Evolutionary conservation across 208 protist genomes (phyloP).

Genomic region (Leishmania gerbilli): DNA sequence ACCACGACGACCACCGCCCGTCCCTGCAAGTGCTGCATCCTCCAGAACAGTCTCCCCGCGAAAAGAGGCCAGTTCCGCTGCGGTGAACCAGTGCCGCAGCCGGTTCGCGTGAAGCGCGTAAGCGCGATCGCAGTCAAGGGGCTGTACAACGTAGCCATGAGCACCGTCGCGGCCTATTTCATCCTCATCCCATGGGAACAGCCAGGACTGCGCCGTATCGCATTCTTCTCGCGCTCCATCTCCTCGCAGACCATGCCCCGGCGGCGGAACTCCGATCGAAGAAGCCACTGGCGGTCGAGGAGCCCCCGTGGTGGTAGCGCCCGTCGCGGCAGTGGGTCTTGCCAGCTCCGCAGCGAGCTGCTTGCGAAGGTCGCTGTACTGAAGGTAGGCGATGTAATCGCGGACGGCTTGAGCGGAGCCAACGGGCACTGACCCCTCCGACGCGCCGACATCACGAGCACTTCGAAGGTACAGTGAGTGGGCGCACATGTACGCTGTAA

Average conservation of each 20-base stretch:
- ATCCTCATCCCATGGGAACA: slow-evolving; percentile 4
- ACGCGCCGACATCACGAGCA: slow-evolving; percentile 42
- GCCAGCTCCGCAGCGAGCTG: slow-evolving; percentile 28
- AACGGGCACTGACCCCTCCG: slow-evolving; percentile 47
- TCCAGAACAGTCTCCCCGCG: slow-evolving; percentile 5
- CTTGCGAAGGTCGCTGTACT: slow-evolving; percentile 19
- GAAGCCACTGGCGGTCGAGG: neutral
- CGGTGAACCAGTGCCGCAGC: slow-evolving; percentile 16
- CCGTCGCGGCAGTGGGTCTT: neutral
- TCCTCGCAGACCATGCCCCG: neutral
- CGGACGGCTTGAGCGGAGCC: slow-evolving; percentile 36
- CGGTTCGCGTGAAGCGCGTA: slow-evolving; percentile 10
- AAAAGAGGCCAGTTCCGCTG: slow-evolving; percentile 9
- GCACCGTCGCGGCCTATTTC: neutral
- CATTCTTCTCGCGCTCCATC: neutral
- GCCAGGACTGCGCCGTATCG: neutral
- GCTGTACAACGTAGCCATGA: slow-evolving; percentile 10
- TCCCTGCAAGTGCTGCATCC: neutral
- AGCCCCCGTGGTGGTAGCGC: neutral
- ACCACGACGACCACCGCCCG: neutral
- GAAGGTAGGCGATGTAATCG: slow-evolving; percentile 48
- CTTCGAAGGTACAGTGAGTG: slow-evolving; percentile 47
- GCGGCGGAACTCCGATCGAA: neutral
- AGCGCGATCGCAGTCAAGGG: slow-evolving; percentile 28
- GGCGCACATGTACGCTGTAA: slow-evolving; percentile 20